Conservation (phyloP, 805 yeast genomes). For the Candida berthetii region DNA sequence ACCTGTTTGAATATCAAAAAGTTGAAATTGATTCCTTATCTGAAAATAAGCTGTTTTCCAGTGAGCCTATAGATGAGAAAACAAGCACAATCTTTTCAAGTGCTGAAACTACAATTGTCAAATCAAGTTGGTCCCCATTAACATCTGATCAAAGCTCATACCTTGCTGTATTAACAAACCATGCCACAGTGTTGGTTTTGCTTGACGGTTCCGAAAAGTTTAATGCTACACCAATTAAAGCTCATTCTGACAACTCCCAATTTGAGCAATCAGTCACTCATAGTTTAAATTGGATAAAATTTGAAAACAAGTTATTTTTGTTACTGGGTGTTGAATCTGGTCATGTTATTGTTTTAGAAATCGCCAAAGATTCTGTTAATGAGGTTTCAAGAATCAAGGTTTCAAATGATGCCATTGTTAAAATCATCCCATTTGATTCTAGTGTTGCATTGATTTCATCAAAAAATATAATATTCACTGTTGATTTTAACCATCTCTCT, state of each 20-base stretch:
- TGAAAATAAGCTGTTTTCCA: conserved; percentile 3
- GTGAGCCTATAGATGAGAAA: conserved; percentile 12
- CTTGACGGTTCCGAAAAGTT: conserved; percentile 7
- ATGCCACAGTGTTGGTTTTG: conserved; percentile 9
- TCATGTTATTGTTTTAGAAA: conserved; percentile 1
- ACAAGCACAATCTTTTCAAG: conserved; percentile 10
- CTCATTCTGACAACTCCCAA: conserved; percentile 5
- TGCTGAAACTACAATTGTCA: conserved; percentile 6
- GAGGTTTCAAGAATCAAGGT: not conserved
- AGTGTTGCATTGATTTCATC: conserved; percentile 9
- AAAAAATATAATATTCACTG: conserved; percentile 12
- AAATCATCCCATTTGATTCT: conserved; percentile 4
- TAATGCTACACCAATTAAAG: conserved; percentile 6
- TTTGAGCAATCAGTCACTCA: conserved; percentile 9
- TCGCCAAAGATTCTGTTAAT: not conserved
- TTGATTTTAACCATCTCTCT: conserved; percentile 1
- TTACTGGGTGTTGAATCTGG: conserved; percentile 17
- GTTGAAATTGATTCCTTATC: conserved; percentile 11
- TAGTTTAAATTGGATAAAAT: conserved; percentile 14
- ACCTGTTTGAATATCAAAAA: conserved; percentile 10
- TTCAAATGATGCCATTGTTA: conserved; percentile 4
- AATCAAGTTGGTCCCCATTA: conserved; percentile 18
- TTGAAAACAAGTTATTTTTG: conserved; percentile 3
- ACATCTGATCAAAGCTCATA: conserved; percentile 5
- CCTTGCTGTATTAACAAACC: conserved; percentile 15